Evolutionary conservation across 129 eudicot species (phyloP).

Genomic region (Cynara cardunculus): DNA sequence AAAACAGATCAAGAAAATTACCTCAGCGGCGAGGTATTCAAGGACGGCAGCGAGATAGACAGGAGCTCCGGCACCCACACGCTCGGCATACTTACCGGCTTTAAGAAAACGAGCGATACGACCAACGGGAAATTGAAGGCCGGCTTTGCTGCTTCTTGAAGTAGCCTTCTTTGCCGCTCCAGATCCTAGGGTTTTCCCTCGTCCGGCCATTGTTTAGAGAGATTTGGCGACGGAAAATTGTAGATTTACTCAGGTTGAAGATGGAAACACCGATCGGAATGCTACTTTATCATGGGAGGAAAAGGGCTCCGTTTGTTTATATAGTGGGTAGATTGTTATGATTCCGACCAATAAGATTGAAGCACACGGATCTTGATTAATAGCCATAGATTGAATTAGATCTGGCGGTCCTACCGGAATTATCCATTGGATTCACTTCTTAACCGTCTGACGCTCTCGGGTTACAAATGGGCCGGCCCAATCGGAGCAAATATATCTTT

Average conservation of each 20-base stretch:
- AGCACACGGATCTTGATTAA: slow-evolving; percentile 5
- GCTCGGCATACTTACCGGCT: slow-evolving; percentile 44
- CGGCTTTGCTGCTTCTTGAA: slow-evolving; percentile 38
- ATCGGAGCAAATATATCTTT: background rate
- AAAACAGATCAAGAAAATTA: background rate
- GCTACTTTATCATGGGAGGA: background rate
- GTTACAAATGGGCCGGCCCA: background rate
- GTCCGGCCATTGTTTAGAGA: slow-evolving; percentile 30
- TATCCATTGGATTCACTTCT: background rate
- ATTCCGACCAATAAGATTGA: slow-evolving; percentile 4
- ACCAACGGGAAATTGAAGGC: slow-evolving; percentile 43
- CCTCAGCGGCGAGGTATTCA: slow-evolving; percentile 47
- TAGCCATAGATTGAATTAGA: slow-evolving; percentile 21
- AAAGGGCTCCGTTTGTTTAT: background rate
- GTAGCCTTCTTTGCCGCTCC: slow-evolving; percentile 35
- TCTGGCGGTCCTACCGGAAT: background rate
- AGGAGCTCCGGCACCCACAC: slow-evolving; percentile 72
- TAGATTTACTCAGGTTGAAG: background rate
- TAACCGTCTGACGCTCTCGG: background rate
- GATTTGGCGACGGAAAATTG: background rate
- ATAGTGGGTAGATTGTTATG: slow-evolving; percentile 7
- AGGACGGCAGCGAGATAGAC: slow-evolving; percentile 18
- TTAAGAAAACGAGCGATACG: slow-evolving; percentile 39
- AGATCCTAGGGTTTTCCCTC: slow-evolving; percentile 35
- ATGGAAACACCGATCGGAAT: too few species aligned